Evolutionary conservation across 2,329 filamentous ascomycete species (phyloP).

Genomic region (Aureobasidium melanogenum): DNA sequence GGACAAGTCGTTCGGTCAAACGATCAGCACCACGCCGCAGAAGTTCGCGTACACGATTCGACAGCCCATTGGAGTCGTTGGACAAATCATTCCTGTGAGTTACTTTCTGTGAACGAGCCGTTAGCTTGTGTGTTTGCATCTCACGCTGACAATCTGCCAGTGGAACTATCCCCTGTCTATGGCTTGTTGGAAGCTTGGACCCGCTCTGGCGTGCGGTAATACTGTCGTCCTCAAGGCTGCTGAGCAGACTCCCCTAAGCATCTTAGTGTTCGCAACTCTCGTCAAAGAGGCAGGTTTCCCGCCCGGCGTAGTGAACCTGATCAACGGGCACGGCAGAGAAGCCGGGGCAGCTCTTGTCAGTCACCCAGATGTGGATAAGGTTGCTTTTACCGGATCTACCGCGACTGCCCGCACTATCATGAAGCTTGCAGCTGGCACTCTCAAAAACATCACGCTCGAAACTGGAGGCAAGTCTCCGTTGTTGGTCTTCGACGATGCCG

Average conservation of each 20-base stretch:
- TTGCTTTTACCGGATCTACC: conserved; percentile 70
- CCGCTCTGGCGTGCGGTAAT: conserved; percentile 49
- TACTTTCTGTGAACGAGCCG: not conserved
- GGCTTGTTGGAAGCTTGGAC: conserved; percentile 67
- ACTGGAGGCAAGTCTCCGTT: conserved; percentile 49
- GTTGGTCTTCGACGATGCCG: conserved; percentile 44
- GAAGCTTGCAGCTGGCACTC: conserved; percentile 54
- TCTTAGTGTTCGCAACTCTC: conserved; percentile 52
- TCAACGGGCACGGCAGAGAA: conserved; percentile 32
- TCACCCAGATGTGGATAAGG: conserved; percentile 63
- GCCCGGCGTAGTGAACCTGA: conserved; percentile 64
- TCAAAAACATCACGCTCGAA: conserved; percentile 53
- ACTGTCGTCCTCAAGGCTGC: conserved; percentile 48
- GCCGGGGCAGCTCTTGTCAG: not conserved
- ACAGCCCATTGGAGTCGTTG: conserved; percentile 23
- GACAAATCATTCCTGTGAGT: conserved; percentile 55
- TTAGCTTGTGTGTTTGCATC: too few relatives aligned
- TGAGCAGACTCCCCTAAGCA: conserved; percentile 47
- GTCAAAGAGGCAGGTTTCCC: conserved; percentile 66
- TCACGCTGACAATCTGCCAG: not conserved
- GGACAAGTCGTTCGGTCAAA: conserved; percentile 32
- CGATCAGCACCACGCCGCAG: conserved; percentile 60
- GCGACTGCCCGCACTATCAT: conserved; percentile 61
- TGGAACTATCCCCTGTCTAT: conserved; percentile 75
- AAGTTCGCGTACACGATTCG: conserved; percentile 59